Percentiles rank a stretch among this genome's conserved stretches.
Evolutionary conservation across 352 stramenopile genomes (phyloP).

Genomic region (Pythium coloratum): DNA sequence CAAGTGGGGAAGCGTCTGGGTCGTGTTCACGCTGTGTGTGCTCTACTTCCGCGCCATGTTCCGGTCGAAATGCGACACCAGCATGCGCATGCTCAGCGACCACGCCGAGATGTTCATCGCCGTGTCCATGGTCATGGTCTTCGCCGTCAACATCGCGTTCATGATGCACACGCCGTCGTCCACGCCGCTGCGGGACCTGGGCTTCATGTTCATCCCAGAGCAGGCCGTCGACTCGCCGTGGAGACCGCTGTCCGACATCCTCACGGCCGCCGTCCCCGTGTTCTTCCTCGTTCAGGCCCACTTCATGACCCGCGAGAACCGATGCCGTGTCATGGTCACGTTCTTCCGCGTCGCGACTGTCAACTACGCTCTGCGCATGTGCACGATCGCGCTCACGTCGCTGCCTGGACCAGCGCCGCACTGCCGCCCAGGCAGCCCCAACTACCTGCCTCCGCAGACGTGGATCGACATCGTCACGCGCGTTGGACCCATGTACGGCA

Average conservation of each 20-base stretch:
- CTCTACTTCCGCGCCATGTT: constrained; percentile 19
- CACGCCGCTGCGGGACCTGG: constrained; percentile 41
- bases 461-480: constrained; percentile 50
- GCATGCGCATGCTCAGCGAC: constrained; percentile 25
- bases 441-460: constrained; percentile 35
- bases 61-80: constrained; percentile 18
- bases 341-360: constrained; percentile 52
- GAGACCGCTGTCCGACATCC: constrained; percentile 40
- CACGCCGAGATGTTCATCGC: constrained; percentile 41
- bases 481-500: constrained; percentile 39
- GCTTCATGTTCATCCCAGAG: constrained; percentile 45
- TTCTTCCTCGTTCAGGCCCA: constrained; percentile 33
- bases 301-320: constrained; percentile 33
- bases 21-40: constrained; percentile 17
- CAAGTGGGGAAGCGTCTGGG: constrained; percentile 25
- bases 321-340: constrained; percentile 31
- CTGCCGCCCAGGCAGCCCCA: constrained; percentile 28
- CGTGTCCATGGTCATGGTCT: constrained; percentile 37
- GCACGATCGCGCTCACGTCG: constrained; percentile 44
- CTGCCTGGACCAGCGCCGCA: constrained; percentile 46
- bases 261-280: constrained; percentile 38
- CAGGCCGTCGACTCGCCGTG: constrained; percentile 33
- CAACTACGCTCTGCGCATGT: constrained; percentile 39
- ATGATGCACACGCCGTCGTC: constrained; percentile 39
- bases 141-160: constrained; percentile 45